Evolutionary conservation across 768 basidiomycete genomes (phyloP), one percentile per base, ranked within the genome.

Genomic region (Russula brevipes): DNA sequence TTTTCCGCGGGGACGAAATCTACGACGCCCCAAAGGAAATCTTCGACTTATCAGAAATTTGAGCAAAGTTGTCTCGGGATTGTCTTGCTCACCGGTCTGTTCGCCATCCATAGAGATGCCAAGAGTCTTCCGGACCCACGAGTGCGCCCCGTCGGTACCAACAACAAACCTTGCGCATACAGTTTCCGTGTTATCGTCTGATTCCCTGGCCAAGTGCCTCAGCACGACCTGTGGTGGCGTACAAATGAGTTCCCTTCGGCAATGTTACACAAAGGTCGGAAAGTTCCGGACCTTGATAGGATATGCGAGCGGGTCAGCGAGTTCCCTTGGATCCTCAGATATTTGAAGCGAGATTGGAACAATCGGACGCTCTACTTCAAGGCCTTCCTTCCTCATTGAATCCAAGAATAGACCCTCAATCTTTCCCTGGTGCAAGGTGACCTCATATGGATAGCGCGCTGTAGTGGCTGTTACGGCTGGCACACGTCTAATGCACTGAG

Each of bases 21-120:
- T 19, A 91, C 74, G 3, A 93, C 91, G 3, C 91, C 91, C 91
- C 91, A 94, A 19, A 92, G 79, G 61, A 82, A 87, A 57, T 91
- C 85, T 74, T 77, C 30, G n/a, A 16, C 12, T 5, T 24, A 24
- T 24, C 24, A 24, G 24, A 24, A 24, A 24, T 1, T 24, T 24
- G 24, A 24, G 24, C 24, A 24, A 24, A 24, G 24, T 24, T 24
- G 24, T 24, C 24, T 24, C 24, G 24, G 24, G 24, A 24, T 24
- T 24, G 24, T 24, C 24, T 24, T 24, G n/a, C n/a, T n/a, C 16
- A 74, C 79, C 76, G 11, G 78, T 79, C 64, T 88, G 85, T 71
- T 91, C 88, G 8, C 91, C 91, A 63, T 90, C 83, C 88, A 92
- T 87, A 5, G 74, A 70, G 56, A 92, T 85, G 9, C 78, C 77